Evolutionary conservation across 2,329 filamentous ascomycete genomes (phyloP).

Genomic region (Calonectria pseudoturangicola): DNA sequence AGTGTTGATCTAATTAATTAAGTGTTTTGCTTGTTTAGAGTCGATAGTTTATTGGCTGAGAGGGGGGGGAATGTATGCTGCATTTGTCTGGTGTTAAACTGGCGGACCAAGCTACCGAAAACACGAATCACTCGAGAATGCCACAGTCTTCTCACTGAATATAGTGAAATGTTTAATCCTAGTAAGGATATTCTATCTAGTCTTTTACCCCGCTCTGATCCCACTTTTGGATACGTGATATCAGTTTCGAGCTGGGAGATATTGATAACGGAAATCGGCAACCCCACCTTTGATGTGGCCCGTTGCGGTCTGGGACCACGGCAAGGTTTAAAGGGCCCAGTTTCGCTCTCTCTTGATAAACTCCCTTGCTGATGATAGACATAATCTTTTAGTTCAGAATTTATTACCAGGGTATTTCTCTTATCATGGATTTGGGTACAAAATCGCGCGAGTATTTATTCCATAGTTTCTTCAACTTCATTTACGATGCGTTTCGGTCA

Average conservation of each 20-base stretch:
- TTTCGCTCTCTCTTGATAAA: background rate
- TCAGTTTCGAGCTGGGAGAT: background rate
- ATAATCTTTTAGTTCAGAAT: background rate
- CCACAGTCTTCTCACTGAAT: background rate
- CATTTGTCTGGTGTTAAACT: too few relatives aligned
- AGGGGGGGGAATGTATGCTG: too few relatives aligned
- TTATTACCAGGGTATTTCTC: background rate
- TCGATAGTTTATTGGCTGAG: too few relatives aligned
- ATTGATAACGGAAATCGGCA: conserved; percentile 6
- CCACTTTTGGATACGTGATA: background rate
- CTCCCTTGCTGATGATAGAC: background rate
- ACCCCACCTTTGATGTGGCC: background rate
- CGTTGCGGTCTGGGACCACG: background rate
- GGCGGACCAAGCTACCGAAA: too few relatives aligned
- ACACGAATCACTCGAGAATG: too few relatives aligned
- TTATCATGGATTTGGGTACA: background rate
- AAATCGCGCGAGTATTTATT: background rate
- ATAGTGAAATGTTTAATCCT: background rate
- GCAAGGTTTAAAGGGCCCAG: background rate
- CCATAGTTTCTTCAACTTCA: too few relatives aligned
- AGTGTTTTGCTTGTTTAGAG: too few relatives aligned
- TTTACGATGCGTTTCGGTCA: too few relatives aligned
- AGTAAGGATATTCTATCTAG: background rate
- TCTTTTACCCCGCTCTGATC: background rate
- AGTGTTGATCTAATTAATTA: too few relatives aligned